Percentiles rank a stretch among this genome's conserved stretches.
Evolutionary conservation across 2,329 filamentous ascomycete genomes (phyloP).

Genomic region (Colletotrichum orchidophilum): DNA sequence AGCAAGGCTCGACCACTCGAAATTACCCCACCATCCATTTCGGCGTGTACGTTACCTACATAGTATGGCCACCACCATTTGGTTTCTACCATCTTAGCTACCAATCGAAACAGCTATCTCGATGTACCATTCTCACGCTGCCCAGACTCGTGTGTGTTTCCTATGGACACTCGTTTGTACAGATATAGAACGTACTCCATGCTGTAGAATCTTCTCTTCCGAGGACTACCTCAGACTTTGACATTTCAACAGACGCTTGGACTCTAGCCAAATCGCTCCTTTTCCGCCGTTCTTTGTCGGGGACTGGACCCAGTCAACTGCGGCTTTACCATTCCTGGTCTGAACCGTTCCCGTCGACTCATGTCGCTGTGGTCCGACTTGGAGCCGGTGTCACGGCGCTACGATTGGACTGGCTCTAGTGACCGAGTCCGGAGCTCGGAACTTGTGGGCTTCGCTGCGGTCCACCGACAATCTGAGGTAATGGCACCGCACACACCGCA

Average conservation of each 20-base stretch:
- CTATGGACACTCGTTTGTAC: not conserved
- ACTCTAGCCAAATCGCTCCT: not conserved
- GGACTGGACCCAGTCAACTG: not conserved
- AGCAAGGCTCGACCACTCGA: not conserved
- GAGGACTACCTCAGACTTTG: not conserved
- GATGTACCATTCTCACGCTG: not conserved
- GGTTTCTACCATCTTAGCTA: not conserved
- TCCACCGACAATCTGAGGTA: conserved; percentile 7
- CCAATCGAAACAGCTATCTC: not conserved
- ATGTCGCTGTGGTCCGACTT: not conserved
- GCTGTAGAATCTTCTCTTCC: not conserved
- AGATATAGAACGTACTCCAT: not conserved
- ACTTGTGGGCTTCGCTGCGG: conserved; percentile 26
- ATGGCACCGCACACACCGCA: not conserved
- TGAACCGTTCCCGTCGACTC: not conserved
- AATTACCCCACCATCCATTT: not conserved
- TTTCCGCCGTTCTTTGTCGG: not conserved
- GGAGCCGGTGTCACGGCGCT: not conserved
- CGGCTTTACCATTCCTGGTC: not conserved
- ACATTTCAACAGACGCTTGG: not conserved
- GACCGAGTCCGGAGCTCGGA: conserved; percentile 24
- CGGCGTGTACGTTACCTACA: too few species aligned
- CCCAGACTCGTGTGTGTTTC: not conserved
- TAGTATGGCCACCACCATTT: not conserved
- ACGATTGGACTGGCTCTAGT: not conserved